Evolutionary conservation across 768 basidiomycete species (phyloP).

Genomic region (Tylopilus plumbeoviolaceoides): DNA sequence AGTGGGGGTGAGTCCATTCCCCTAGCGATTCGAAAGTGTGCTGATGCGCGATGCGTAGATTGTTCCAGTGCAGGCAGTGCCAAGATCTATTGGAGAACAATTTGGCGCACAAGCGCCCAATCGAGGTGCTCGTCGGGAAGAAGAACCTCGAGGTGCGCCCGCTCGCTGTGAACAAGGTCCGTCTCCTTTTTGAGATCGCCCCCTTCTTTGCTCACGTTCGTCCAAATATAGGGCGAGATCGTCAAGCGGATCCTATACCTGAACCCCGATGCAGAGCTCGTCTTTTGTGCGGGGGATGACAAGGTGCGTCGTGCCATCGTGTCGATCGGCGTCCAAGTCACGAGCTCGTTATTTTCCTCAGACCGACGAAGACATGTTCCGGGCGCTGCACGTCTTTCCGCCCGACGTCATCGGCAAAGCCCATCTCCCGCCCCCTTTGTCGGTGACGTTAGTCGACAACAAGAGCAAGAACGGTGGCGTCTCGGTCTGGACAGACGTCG

Average conservation of each 20-base stretch:
- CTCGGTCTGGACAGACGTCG: constrained; percentile 39
- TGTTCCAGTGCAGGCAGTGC: constrained; percentile 95
- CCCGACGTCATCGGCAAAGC: constrained; percentile 33
- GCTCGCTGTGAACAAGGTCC: constrained; percentile 87
- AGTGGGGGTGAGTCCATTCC: constrained; percentile 72
- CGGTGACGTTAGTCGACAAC: constrained; percentile 35
- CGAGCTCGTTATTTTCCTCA: background rate
- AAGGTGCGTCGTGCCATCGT: constrained; percentile 50
- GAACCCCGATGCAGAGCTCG: constrained; percentile 90
- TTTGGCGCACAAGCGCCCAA: constrained; percentile 86
- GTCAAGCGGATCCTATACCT: constrained; percentile 91
- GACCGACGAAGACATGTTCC: constrained; percentile 99
- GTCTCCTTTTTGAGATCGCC: constrained; percentile 4
- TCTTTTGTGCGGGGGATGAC: constrained; percentile 98
- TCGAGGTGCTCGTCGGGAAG: constrained; percentile 96
- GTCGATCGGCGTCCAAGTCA: background rate
- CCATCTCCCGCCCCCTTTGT: constrained; percentile 56
- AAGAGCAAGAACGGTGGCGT: background rate
- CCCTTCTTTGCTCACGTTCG: background rate
- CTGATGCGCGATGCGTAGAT: constrained; percentile 36
- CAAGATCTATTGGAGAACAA: constrained; percentile 96
- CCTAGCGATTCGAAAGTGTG: background rate
- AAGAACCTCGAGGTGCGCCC: constrained; percentile 98
- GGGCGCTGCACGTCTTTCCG: constrained; percentile 67
- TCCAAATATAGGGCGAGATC: constrained; percentile 72